phyloP scores from a whole-genome alignment of 2,329 filamentous ascomycete species.

The Didymella segeticola region DNA sequence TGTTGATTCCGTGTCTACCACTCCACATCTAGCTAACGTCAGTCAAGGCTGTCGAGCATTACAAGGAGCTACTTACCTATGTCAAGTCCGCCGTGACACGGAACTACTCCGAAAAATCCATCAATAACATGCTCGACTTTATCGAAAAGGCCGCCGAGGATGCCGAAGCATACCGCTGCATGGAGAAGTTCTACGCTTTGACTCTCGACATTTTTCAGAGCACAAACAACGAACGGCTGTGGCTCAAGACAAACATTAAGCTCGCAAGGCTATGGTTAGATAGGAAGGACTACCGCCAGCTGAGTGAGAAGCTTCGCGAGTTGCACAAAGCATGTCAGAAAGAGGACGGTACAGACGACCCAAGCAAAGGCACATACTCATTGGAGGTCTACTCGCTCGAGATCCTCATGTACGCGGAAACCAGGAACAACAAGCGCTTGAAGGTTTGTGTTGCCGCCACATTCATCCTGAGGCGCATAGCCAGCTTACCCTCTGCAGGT shows the following conservation, averaged over 20 bases:
- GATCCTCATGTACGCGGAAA: conserved; percentile 98
- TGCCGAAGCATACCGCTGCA: conserved; percentile 75
- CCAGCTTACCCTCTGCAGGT: conserved; percentile 54
- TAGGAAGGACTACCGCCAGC: conserved; percentile 81
- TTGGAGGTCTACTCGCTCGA: conserved; percentile 96
- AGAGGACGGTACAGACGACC: conserved; percentile 86
- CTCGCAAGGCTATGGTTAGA: conserved; percentile 90
- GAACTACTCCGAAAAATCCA: conserved; percentile 98
- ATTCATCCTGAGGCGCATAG: conserved; percentile 29
- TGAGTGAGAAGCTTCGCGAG: conserved; percentile 84
- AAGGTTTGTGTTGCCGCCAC: conserved; percentile 61
- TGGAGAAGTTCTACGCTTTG: conserved; percentile 94
- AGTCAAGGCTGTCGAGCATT: conserved; percentile 83
- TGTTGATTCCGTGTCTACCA: background rate
- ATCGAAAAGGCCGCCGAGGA: conserved; percentile 88
- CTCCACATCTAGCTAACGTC: conserved; percentile 25
- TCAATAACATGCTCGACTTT: conserved; percentile 98
- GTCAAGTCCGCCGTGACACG: conserved; percentile 96
- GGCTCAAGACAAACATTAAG: conserved; percentile 99
- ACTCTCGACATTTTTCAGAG: conserved; percentile 95
- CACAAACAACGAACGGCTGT: conserved; percentile 95
- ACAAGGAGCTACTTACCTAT: conserved; percentile 93
- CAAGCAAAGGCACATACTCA: conserved; percentile 94
- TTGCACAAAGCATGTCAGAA: conserved; percentile 88
- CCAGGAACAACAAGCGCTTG: conserved; percentile 94